These are phyloP conservation scores for Voacanga thouarsii DNA, from an alignment of 257 asterid genomes.

Conservation along the genomic window DNA sequence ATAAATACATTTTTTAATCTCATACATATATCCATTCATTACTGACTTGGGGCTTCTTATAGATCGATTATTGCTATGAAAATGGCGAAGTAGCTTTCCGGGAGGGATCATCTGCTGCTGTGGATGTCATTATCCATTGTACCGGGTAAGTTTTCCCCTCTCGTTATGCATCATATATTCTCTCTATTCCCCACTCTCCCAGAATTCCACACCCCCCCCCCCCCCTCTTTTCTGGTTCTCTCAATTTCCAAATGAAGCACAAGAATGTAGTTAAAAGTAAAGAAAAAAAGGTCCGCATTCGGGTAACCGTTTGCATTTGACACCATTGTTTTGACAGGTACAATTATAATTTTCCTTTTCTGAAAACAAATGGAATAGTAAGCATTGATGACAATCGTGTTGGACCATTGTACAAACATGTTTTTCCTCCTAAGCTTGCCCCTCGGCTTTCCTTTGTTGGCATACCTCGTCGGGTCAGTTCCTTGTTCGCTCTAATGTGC, in stretches of 20 bases:
- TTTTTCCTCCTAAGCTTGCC: conserved; percentile 56
- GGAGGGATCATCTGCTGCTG: conserved; percentile 46
- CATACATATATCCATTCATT: not conserved
- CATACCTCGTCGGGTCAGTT: conserved; percentile 33
- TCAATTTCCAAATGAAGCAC: too few species aligned
- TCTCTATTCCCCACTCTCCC: too few species aligned
- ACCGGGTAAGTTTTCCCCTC: conserved; percentile 39
- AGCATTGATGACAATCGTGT: conserved; percentile 48
- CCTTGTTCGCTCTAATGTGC: not conserved
- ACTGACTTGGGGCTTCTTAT: not conserved
- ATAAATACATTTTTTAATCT: too few species aligned
- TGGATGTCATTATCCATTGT: conserved; percentile 57
- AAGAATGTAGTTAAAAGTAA: too few species aligned
- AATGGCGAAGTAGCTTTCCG: conserved; percentile 49
- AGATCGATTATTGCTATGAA: conserved; percentile 28
- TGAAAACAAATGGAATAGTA: conserved; percentile 49
- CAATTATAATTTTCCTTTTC: conserved; percentile 46
- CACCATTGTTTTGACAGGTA: conserved; percentile 30
- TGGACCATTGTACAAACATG: conserved; percentile 57
- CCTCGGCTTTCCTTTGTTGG: conserved; percentile 59
- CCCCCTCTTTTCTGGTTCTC: too few species aligned
- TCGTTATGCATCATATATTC: too few species aligned
- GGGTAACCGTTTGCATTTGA: not conserved
- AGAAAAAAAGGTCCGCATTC: too few species aligned
- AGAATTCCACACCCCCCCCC: too few species aligned